phyloP scores from a whole-genome alignment of 495 filamentous ascomycete genomes.

The Pseudomonodictys pantanalensis region DNA sequence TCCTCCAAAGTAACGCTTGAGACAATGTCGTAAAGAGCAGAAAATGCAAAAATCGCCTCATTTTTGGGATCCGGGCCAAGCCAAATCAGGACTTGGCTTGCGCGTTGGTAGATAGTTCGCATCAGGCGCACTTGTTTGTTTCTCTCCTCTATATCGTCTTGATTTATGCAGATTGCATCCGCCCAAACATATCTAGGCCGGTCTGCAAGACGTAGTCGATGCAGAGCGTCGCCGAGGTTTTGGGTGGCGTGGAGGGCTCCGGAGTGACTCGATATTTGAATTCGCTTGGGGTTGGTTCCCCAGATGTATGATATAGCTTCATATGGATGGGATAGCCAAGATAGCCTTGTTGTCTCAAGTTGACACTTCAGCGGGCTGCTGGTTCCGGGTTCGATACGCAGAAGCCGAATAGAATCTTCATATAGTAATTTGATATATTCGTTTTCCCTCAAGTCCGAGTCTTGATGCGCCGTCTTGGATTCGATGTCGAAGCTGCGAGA shows the following conservation, averaged over 20 bases:
- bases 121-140: not conserved
- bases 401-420: not conserved
- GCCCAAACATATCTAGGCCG: not conserved
- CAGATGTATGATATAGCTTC: not conserved
- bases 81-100: conserved; percentile 2
- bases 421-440: not conserved
- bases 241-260: not conserved
- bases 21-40: not conserved
- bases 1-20: not conserved
- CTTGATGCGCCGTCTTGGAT: not conserved
- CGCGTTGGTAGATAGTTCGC: not conserved
- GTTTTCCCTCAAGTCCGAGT: not conserved
- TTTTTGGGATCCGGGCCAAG: not conserved
- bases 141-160: not conserved
- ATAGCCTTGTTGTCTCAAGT: not conserved
- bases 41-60: too few species aligned
- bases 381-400: not conserved
- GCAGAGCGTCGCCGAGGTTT: not conserved
- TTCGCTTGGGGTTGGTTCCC: not conserved
- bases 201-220: not conserved
- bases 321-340: not conserved
- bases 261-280: not conserved
- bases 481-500: not conserved
- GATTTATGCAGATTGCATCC: not conserved
- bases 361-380: not conserved